Conservation (phyloP, 2,329 filamentous ascomycete genomes). For the Emergomyces pasteurianus region DNA sequence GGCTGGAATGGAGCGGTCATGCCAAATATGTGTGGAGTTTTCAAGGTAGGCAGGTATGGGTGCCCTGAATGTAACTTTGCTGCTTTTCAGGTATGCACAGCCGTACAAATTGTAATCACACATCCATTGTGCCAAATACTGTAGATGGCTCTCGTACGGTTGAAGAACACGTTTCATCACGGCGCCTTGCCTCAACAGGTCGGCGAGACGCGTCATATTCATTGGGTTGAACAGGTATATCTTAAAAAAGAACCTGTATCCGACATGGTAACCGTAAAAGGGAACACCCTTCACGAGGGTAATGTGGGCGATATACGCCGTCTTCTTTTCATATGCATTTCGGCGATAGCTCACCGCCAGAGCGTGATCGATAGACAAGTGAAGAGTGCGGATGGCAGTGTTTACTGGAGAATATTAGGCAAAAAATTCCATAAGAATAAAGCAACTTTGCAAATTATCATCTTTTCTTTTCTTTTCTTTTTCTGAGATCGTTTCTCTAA, state of each 20-base stretch:
- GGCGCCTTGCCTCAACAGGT: constrained; percentile 76
- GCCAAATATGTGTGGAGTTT: constrained; percentile 59
- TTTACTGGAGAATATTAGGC: constrained; percentile 44
- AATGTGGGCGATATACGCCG: constrained; percentile 75
- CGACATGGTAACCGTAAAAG: constrained; percentile 92
- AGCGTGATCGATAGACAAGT: constrained; percentile 82
- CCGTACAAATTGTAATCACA: constrained; percentile 95
- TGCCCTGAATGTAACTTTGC: constrained; percentile 57
- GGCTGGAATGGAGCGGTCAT: constrained; percentile 56
- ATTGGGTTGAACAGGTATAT: constrained; percentile 85
- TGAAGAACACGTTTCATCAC: constrained; percentile 77
- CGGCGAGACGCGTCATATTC: constrained; percentile 75
- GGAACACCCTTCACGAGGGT: constrained; percentile 85
- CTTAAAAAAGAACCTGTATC: constrained; percentile 83
- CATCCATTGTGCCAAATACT: constrained; percentile 95
- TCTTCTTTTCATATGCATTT: constrained; percentile 57
- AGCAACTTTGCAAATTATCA: background rate
- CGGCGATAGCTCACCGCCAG: constrained; percentile 74
- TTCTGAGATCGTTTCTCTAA: constrained; percentile 29
- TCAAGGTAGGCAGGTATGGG: constrained; percentile 61
- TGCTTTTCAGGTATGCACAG: constrained; percentile 70
- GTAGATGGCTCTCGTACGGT: constrained; percentile 86
- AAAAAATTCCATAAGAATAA: constrained; percentile 1
- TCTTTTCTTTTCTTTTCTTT: background rate
- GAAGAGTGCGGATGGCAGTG: constrained; percentile 63